Evolutionary conservation across 1,284 basidiomycete species (phyloP), one percentile per base, ranked within the genome.

Genomic region (Porogramme epimiltina): DNA sequence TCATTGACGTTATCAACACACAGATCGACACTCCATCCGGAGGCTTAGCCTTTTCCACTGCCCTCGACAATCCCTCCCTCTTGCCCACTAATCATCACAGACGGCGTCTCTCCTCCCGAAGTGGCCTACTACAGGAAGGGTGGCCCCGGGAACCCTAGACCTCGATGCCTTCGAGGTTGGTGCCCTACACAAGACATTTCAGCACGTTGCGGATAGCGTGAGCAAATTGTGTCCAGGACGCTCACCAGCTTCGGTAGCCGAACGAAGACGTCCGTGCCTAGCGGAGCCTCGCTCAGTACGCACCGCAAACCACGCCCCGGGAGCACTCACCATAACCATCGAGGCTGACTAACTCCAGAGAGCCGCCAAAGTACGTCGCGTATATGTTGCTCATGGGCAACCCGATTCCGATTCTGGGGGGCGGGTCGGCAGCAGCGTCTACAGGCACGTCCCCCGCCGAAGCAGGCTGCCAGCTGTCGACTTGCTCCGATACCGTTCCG

Each of bases 361-460:
- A 89, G 2, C 91, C 91, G 24, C 92, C 92, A 60, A 90, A 90
- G 68, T 91, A 91, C 82, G 84, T 90, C 54, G 91, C 84, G 68
- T 85, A 92, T 42, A 93, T 91, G 59, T 90, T 88, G 66, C 90
- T 89, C 87, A 93, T 89, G 1, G 90, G 90, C 18, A 93, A 70
- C 10, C 90, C 90, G 49, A 93, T 86, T 1, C 90, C 91, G 46
- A 92, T 85, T 36, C 80, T 74, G 38, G 80, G 78, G 65, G 85
- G 84, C 9, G 75, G 70, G n/a, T 71, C 77, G 37, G 80, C 76
- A 36, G 75, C 72, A 36, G 75, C 72, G 13, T 72, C 70, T 47
- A 80, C 77, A 24, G 75, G 73, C 50, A 73, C 70, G 41, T 71
- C 63, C 11, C 60, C 57, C 13, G 56, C 56, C 10, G 57, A 49